Base-by-base conservation (phyloP, 805 yeast species). In the Suhomyces prunicola region DNA sequence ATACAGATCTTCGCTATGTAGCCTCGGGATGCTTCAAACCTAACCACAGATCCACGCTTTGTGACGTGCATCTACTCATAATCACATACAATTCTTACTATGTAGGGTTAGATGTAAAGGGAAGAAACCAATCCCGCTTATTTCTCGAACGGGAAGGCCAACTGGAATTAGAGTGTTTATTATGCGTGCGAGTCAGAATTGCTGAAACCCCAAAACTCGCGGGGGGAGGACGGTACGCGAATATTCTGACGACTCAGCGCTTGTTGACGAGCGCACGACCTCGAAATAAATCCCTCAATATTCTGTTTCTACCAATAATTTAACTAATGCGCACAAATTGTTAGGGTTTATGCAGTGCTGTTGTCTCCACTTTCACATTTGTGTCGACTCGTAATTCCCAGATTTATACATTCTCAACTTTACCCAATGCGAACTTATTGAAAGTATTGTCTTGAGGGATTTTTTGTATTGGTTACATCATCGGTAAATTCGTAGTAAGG, bases 391-490 rank as follows among this genome's bases (percentile, higher is more conserved):
- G 42, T 39, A 39, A 39, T 39, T 39, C 42, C 42, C 42, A 39
- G 42, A 39, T 39, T 39, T 39, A 39, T 39, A 9, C 42, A 39
- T 17, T 39, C 42, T 39, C 42, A 39, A 19, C 42, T 39, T 39
- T 39, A 39, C 42, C 42, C n/a, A 39, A 39, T 17, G 42, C 24
- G 42, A 39, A 39, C 23, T 17, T 39, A 39, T 36, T 36, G 12
- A 17, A 17, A 17, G 27, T 35, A 47, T 31, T 47, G 39, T n/a
- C 23, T 39, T 48, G 51, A 39, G 51, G 51, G 51, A 48, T 48
- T 48, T 48, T 48, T 48, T 24, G 51, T 48, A 48, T 41, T 48
- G 46, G 51, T 48, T 48, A 48, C 51, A 48, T 42, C 51, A 48
- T 48, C 51, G 39, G 3, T 10, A 15, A 17, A 17, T 39, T 17